A percentile compares a stretch with the other conserved stretches of the same genome.
phyloP scores from a whole-genome alignment of 2,329 filamentous ascomycete species.

The Ceratocystis lukuohia region DNA sequence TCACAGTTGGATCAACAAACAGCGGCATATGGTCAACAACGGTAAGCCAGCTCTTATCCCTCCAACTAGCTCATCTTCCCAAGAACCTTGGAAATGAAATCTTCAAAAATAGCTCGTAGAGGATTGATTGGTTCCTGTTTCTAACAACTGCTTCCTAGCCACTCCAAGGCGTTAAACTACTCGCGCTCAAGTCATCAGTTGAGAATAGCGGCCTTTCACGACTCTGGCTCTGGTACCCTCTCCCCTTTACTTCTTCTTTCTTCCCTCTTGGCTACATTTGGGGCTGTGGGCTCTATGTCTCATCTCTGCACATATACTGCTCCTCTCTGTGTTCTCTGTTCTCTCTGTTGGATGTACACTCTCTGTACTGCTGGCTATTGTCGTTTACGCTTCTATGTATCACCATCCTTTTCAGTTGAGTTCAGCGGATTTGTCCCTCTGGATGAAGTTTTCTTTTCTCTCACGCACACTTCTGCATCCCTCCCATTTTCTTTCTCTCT shows the following conservation, averaged over 20 bases:
- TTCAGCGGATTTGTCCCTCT: not conserved
- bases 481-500: conserved; percentile 9
- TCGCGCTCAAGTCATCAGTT: conserved; percentile 9
- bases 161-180: conserved; percentile 18
- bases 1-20: conserved; percentile 73
- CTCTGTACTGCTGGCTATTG: conserved; percentile 11
- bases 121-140: not conserved
- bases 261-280: not conserved
- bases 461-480: conserved; percentile 2
- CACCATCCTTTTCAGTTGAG: conserved; percentile 4
- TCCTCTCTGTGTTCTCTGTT: conserved; percentile 1
- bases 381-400: conserved; percentile 11
- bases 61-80: not conserved
- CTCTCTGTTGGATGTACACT: conserved; percentile 12
- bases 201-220: not conserved
- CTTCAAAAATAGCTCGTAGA: not conserved
- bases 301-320: conserved; percentile 12
- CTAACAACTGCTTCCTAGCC: conserved; percentile 13
- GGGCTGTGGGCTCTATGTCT: conserved; percentile 11
- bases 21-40: conserved; percentile 54
- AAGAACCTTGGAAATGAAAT: no score
- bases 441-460: not conserved
- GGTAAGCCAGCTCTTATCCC: conserved; percentile 24
- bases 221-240: conserved; percentile 5
- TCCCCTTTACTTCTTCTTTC: conserved; percentile 7